Conservation (phyloP, 176 grass and related monocot species). For the Avena insularis region DNA sequence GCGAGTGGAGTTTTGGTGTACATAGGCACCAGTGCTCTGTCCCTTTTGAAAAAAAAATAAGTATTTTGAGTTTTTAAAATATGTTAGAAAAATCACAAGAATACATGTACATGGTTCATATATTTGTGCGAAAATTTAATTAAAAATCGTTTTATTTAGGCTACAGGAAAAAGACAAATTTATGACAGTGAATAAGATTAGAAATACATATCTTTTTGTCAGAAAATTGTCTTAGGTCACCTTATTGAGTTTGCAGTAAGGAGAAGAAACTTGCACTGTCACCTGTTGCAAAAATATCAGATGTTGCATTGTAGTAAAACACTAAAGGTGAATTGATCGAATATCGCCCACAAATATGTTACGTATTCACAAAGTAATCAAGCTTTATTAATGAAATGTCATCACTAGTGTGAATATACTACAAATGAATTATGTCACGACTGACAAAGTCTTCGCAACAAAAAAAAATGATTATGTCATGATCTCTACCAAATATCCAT, state of each 20-base stretch:
- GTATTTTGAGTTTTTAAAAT: no score
- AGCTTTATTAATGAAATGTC: background rate
- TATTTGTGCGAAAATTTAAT: no score
- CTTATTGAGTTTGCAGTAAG: background rate
- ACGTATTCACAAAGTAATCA: background rate
- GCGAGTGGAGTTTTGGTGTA: no score
- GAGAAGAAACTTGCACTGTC: background rate
- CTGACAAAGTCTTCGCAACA: background rate
- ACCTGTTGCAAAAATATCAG: background rate
- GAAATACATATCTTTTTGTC: no score
- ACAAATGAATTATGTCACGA: background rate
- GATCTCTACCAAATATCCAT: background rate
- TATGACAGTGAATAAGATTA: no score
- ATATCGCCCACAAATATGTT: background rate
- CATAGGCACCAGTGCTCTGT: no score
- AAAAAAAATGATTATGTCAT: background rate
- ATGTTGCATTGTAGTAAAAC: background rate
- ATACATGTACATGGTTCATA: no score
- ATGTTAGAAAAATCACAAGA: no score
- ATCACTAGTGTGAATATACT: no score
- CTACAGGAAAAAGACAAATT: no score
- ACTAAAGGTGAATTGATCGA: background rate
- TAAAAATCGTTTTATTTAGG: no score
- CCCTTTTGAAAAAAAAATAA: no score
- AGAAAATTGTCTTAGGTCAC: background rate